Evolutionary conservation across 768 basidiomycete genomes (phyloP), one percentile per base, ranked within the genome.

Genomic region (Zangia roseola): DNA sequence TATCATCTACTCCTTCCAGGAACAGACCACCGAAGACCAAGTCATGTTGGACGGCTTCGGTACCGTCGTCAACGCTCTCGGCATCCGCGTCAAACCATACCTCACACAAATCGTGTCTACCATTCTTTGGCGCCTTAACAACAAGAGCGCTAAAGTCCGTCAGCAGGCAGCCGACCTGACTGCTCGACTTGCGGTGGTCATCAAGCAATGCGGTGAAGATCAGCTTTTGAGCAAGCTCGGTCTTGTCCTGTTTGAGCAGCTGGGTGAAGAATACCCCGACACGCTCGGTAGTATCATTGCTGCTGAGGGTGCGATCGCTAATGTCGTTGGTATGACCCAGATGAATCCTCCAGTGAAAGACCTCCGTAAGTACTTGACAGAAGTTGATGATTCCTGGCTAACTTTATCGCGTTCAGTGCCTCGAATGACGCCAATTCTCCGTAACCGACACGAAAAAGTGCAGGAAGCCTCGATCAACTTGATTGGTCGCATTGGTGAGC

Each of bases 261-360:
- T 99, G 44, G 97, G 97, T 67, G 95, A 98, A 73, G 97, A 99
- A 73, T 99, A 98, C 63, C 97, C 97, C 14, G 97, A 99, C 69
- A 98, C 97, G 1, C 81, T 99, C 28, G 97, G 97, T 66, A 97
- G 95, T 74, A 95, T 99, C 70, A 99, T 98, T 69, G 94, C 95
- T 40, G 97, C 97, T 37, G 92, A 94, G 62, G 95, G 93, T 55
- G 97, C 97, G 40, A 98, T 99, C 61, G 97, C 97, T 56, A 98
- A 98, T 60, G 97, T 98, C 42, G 97, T 99, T 54, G 97, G 97
- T 71, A 99, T 98, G 97, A 97, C 97, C 10, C 93, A 97, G 69
- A 99, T 99, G 97, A 97, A 97, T 67, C 97, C 97, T 13, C 97
- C 97, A 0, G 94, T 99, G 23, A 99, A 99, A 70, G 97, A 99